Evolutionary conservation across 2,329 filamentous ascomycete species (phyloP), one percentile per base, ranked within the genome.

Genomic region (Orbilia ellipsospora): DNA sequence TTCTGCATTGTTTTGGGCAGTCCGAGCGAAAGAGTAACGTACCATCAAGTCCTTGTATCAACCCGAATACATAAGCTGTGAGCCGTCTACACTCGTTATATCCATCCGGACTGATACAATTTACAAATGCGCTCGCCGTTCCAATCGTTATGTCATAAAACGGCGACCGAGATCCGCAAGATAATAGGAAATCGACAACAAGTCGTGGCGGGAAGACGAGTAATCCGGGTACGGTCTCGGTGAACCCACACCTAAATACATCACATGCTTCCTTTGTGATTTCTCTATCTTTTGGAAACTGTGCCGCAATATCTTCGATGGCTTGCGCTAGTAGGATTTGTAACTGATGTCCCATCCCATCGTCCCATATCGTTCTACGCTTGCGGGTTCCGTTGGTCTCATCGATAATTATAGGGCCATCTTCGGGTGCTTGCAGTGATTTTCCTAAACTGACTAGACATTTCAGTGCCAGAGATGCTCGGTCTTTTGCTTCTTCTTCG

Each of bases 231-330:
- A 89, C 87, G 0, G 85, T 87, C 81, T 96, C 92, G 0, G 89
- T 89, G 79, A 94, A 94, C 0, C 92, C 92, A 18, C 89, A 87
- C 48, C 89, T 88, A 59, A 94, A 85, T 56, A 94, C 87, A 69
- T 85, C 86, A 82, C 92, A 95, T 40, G 90, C 88, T 2, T 88
- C 85, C 79, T 94, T 91, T 20, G 90, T 86, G 10, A 92, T 86
- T 78, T 94, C 92, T 20, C 88, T 86, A 69, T 87, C 88, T 1
- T 82, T 83, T 2, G 84, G 85, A 54, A 93, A 89, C 0, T 87
- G 81, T 61, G 84, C 81, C n/a, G 84, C 83, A 12, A 86, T 79
- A 57, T 84, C 83, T 50, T 83, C 83, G 63, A 89, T 83, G 72
- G 87, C 85, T 63, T 83, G 82, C 63, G 86, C 81, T 70, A 89